phyloP scores from a whole-genome alignment of 306 rosid species.

The Cucumis sativus region DNA sequence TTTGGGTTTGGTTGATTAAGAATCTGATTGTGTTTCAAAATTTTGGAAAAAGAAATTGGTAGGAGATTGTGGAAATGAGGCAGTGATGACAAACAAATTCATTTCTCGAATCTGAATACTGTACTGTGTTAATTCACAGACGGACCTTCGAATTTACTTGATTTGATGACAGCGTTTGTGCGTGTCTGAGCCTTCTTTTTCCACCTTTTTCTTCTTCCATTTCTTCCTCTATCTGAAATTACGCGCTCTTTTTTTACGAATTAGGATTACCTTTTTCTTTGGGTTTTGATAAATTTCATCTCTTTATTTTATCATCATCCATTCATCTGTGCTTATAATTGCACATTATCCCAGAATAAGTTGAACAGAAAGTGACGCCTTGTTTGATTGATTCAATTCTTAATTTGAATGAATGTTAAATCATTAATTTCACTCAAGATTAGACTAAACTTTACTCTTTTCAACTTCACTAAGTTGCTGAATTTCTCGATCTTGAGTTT shows the following conservation, averaged over 20 bases:
- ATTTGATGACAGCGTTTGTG: conserved; percentile 53
- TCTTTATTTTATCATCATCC: neutral
- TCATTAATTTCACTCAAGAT: too few species aligned
- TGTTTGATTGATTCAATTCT: neutral
- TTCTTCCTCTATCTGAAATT: neutral
- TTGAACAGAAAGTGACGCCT: neutral
- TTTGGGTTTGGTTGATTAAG: neutral
- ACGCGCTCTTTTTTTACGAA: neutral
- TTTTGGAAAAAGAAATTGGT: neutral
- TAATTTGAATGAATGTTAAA: too few species aligned
- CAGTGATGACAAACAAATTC: conserved; percentile 34
- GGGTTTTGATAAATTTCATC: neutral
- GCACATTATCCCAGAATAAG: neutral
- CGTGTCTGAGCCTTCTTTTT: conserved; percentile 60
- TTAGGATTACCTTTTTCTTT: neutral
- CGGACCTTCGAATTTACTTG: conserved; percentile 1
- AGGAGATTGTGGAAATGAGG: conserved; percentile 10
- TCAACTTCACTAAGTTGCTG: too few species aligned
- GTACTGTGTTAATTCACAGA: conserved; percentile 14
- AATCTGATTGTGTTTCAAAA: neutral
- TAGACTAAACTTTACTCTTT: too few species aligned
- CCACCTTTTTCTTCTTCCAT: neutral
- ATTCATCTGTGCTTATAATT: too few species aligned
- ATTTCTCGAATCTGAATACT: conserved; percentile 54
- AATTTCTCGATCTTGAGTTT: too few species aligned